Percentiles rank a stretch among this genome's conserved stretches.
Conservation (phyloP, 2,329 filamentous ascomycete species). For the Diaporthe sp. region DNA sequence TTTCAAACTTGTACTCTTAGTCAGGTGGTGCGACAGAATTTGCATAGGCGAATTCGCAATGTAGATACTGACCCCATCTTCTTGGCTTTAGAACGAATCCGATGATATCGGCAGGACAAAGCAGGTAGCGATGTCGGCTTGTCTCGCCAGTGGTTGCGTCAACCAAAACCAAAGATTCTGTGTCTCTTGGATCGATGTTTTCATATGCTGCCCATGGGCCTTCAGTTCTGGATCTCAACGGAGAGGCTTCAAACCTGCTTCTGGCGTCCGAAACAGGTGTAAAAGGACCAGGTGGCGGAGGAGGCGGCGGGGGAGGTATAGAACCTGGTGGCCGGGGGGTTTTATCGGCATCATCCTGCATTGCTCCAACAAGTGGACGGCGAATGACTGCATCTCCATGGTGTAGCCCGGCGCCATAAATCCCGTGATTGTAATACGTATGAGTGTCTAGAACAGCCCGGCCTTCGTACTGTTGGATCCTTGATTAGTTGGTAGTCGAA, state of each 20-base stretch:
- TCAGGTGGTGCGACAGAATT: fast-evolving
- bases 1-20: background rate
- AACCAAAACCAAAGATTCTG: background rate
- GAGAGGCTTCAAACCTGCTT: background rate
- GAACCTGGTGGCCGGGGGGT: background rate
- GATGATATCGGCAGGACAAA: constrained; percentile 4
- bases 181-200: background rate
- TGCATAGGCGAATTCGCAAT: background rate
- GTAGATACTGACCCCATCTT: background rate
- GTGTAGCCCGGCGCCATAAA: background rate
- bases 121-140: background rate
- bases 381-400: background rate
- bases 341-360: background rate
- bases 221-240: background rate
- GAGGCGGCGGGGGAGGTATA: background rate
- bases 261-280: background rate
- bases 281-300: background rate
- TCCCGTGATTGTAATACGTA: background rate
- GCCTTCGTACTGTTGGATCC: background rate
- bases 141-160: background rate
- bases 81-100: constrained; percentile 2
- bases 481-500: too few relatives aligned
- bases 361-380: background rate
- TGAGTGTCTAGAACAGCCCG: background rate
- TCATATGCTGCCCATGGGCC: constrained; percentile 11